Evolutionary conservation across 2,329 filamentous ascomycete genomes (phyloP).

Genomic region (Fusarium sp.): DNA sequence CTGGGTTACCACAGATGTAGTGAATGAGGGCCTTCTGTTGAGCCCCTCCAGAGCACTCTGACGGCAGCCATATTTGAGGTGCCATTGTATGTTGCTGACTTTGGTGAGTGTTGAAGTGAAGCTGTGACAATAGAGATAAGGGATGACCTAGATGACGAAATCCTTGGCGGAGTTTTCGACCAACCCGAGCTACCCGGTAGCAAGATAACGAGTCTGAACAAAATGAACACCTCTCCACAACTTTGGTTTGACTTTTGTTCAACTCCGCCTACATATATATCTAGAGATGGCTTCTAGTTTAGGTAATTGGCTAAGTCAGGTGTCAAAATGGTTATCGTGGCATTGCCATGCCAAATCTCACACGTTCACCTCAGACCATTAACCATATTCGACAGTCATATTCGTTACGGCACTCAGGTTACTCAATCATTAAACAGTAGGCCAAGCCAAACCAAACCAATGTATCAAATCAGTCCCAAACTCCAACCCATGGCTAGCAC

Average conservation of each 20-base stretch:
- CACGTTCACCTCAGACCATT: neutral
- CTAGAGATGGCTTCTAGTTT: neutral
- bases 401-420: constrained; percentile 9
- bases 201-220: neutral
- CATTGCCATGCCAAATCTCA: neutral
- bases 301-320: fast-evolving
- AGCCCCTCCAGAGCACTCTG: constrained; percentile 31
- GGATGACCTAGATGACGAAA: neutral
- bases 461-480: constrained; percentile 9
- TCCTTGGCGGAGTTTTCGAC: neutral
- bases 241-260: neutral
- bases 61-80: constrained; percentile 43
- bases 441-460: constrained; percentile 8
- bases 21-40: constrained; percentile 63
- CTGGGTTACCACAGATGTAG: constrained; percentile 80
- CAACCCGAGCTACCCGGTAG: constrained; percentile 10
- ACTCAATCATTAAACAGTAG: constrained; percentile 20
- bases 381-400: neutral
- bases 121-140: neutral
- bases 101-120: neutral
- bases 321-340: neutral
- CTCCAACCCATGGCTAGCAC: constrained; percentile 22
- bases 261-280: too few species aligned
- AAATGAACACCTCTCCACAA: neutral
- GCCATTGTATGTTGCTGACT: constrained; percentile 22